Evolutionary conservation across 2,329 filamentous ascomycete genomes (phyloP).

Genomic region (Xylariaceae sp.): DNA sequence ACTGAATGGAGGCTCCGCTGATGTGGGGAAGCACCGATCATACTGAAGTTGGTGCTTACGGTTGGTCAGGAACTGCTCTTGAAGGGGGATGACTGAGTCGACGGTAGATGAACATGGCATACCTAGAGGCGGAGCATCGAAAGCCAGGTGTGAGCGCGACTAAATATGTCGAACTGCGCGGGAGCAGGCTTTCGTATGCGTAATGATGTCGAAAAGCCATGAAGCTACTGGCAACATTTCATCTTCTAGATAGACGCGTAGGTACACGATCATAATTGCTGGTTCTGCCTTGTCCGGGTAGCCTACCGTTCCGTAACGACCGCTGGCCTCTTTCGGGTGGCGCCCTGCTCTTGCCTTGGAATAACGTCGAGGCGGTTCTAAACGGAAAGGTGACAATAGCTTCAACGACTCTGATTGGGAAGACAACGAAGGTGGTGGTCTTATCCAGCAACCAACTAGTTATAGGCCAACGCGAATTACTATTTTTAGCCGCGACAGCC

Average conservation of each 20-base stretch:
- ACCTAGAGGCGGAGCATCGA: neutral
- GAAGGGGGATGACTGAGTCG: too few species aligned
- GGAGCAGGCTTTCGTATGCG: neutral
- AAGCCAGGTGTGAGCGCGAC: neutral
- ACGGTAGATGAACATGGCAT: neutral
- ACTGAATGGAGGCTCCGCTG: too few species aligned
- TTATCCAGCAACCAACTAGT: conserved; percentile 37
- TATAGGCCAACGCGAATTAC: conserved; percentile 35
- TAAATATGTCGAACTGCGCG: neutral
- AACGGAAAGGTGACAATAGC: conserved; percentile 42
- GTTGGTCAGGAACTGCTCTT: too few species aligned
- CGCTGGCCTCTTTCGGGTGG: conserved; percentile 27
- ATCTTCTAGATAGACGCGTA: conserved; percentile 24
- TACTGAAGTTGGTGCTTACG: too few species aligned
- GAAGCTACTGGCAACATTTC: neutral
- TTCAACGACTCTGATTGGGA: conserved; percentile 41
- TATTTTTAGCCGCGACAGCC: conserved; percentile 63
- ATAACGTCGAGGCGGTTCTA: conserved; percentile 33
- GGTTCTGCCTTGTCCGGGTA: conserved; percentile 13
- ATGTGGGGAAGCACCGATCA: too few species aligned
- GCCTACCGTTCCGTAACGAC: conserved; percentile 18
- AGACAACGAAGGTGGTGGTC: conserved; percentile 31
- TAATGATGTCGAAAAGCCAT: neutral
- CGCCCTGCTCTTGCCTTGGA: conserved; percentile 29
- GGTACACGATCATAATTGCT: conserved; percentile 24